Conservation (phyloP, 2,329 filamentous ascomycete genomes). For the Arachnomyces sp. region DNA sequence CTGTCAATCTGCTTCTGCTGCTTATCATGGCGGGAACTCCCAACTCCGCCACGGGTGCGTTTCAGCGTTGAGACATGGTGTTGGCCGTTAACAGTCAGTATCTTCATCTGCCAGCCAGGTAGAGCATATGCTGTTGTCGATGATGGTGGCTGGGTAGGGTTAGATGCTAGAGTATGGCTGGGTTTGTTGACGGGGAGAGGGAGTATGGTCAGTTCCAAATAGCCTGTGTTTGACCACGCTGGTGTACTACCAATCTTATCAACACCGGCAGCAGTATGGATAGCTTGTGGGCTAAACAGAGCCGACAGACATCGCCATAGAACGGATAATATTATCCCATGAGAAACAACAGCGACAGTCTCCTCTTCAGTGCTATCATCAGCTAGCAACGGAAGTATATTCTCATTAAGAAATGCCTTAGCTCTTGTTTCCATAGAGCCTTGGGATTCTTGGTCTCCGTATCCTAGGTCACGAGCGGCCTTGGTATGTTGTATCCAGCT, state of each 20-base stretch:
- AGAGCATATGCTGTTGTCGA: neutral
- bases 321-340: conserved; percentile 70
- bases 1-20: conserved; percentile 67
- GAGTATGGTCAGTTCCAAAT: conserved; percentile 40
- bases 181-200: neutral
- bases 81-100: conserved; percentile 60
- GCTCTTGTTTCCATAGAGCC: conserved; percentile 59
- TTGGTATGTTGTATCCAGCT: conserved; percentile 21
- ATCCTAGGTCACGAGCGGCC: conserved; percentile 28
- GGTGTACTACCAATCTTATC: conserved; percentile 35
- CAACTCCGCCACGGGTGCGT: conserved; percentile 74
- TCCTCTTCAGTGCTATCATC: conserved; percentile 23
- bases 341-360: conserved; percentile 64
- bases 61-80: conserved; percentile 67
- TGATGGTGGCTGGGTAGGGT: neutral
- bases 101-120: conserved; percentile 39
- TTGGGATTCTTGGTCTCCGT: conserved; percentile 58
- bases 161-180: conserved; percentile 3
- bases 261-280: conserved; percentile 36
- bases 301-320: conserved; percentile 58
- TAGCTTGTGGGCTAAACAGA: conserved; percentile 43
- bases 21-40: conserved; percentile 66
- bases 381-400: conserved; percentile 53
- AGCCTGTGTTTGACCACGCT: conserved; percentile 61
- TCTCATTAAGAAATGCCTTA: conserved; percentile 57